Base-by-base conservation (phyloP, 805 yeast species). In the Schwanniomyces polymorphus region DNA sequence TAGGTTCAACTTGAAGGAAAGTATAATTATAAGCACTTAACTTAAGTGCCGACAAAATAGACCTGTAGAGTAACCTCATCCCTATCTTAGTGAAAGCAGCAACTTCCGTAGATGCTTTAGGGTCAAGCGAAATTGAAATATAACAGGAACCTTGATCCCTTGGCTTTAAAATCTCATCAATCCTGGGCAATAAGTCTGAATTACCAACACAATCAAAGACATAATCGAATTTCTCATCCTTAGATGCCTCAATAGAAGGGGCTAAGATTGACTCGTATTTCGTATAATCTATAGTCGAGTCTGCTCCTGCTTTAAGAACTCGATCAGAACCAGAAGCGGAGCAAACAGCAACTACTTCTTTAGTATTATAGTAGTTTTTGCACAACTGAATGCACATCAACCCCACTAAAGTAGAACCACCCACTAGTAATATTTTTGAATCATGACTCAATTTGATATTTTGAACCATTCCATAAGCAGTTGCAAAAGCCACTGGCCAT, bases 191-290 rank as follows among this genome's bases (percentile, higher is more conserved):
- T 17, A 83, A 74, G 14, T 76, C 79, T 21, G 60, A 59, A 45
- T 78, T 80, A 34, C 96, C 91, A 44, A 79, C 81, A 45, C 85
- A 74, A 65, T 88, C 96, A 25, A 82, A 59, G 38, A 87, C 79
- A 8, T 78, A 59, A 58, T 86, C 89, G 55, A 82, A 87, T 50
- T 76, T 70, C 42, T 53, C 74, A 42, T 45, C 62, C 52, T 45
- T 61, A 27, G 64, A 61, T 1, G 72, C 56, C 41, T 74, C 74
- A 28, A 69, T 63, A n/a, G n/a, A 0, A 68, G 65, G 29, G 67
- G 60, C 33, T 59, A n/a, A n/a, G n/a, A n/a, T n/a, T n/a, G n/a
- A n/a, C n/a, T n/a, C n/a, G n/a, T n/a, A n/a, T n/a, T 64, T 38
- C 59, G 46, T 86, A n/a, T n/a, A n/a, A 52, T 87, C 84, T 38